These are phyloP conservation scores for Leccinum ochraceum DNA, from an alignment of 768 basidiomycete species.

Conservation along the genomic window DNA sequence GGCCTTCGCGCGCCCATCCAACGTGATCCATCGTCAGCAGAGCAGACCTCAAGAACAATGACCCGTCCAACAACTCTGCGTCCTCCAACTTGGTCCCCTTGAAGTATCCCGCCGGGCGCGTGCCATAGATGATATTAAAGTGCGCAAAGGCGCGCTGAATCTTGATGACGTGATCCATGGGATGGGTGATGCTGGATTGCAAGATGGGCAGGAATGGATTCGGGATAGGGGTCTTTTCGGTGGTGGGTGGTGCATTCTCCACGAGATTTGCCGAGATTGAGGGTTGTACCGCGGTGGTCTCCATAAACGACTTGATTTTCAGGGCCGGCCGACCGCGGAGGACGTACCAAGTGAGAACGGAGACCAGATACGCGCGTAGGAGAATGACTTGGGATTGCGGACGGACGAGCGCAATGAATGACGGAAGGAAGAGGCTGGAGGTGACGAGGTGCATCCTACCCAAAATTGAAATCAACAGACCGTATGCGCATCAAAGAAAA, in stretches of 20 bases:
- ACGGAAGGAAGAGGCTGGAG: conserved; percentile 31
- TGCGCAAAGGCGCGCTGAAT: conserved; percentile 37
- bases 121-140: conserved; percentile 34
- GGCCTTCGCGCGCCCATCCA: conserved; percentile 44
- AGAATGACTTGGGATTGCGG: conserved; percentile 25
- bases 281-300: conserved; percentile 23
- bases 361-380: conserved; percentile 31
- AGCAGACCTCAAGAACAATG: conserved; percentile 35
- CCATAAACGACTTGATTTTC: conserved; percentile 35
- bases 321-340: conserved; percentile 31
- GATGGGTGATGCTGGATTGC: conserved; percentile 38
- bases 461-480: not conserved
- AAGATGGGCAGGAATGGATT: conserved; percentile 45
- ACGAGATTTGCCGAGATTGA: conserved; percentile 5
- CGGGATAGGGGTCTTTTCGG: conserved; percentile 21
- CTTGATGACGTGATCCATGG: conserved; percentile 36
- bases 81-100: conserved; percentile 32
- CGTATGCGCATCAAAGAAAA: not conserved
- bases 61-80: conserved; percentile 37
- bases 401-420: conserved; percentile 20
- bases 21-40: conserved; percentile 33
- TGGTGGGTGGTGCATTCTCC: conserved; percentile 4
- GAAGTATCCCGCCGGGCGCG: conserved; percentile 27
- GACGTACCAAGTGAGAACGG: conserved; percentile 31
- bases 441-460: conserved; percentile 33